Base-by-base conservation (phyloP, 2,329 filamentous ascomycete genomes). In the Akanthomyces lecanii region DNA sequence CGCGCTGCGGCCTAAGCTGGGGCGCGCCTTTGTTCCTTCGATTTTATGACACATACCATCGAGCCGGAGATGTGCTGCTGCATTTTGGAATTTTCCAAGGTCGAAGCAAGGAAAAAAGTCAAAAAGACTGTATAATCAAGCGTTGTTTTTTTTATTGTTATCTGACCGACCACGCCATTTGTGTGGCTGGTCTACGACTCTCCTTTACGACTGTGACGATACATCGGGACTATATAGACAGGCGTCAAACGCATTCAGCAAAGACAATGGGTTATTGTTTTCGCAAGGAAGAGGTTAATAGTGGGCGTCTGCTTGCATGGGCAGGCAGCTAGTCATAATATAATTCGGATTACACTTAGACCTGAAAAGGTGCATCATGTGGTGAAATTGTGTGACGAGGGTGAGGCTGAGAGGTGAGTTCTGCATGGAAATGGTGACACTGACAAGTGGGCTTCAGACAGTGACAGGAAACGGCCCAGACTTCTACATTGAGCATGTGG, bases 1-100 rank as follows among this genome's bases (percentile, higher is more conserved):
- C 62, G 58, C 11, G 73, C 66, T 23, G 65, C 72, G 10, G 68
- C 69, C 8, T 75, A 66, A 64, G 52, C 30, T 12, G 14, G 30
- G 5, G n/a, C 5, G 18, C n/a, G 6, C 28, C 28, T 30, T 30
- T 4, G 28, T 30, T 6, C 28, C 28, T 5, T 30, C 28, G 28
- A 30, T 30, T 30, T 6, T 2, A 30, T 6, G 28, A 2, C 3
- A 30, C 28, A 44, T 44, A 56, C 38, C 18, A 21, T 11, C 14
- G 25, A 18, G 5, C 12, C 7, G 50, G 28, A 38, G 12, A n/a
- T 18, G 8, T 42, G 18, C 30, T 8, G 53, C 45, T 28, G 21
- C 21, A 48, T 28, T 28, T 47, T 47, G 3, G 6, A 11, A 5
- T 6, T 30, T 30, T 21, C 21, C 5, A 23, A 14, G 25, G 12